A percentile compares a stretch with the other conserved stretches of the same genome.
Conservation (phyloP, 2,329 filamentous ascomycete genomes). For the Fusarium falciforme region DNA sequence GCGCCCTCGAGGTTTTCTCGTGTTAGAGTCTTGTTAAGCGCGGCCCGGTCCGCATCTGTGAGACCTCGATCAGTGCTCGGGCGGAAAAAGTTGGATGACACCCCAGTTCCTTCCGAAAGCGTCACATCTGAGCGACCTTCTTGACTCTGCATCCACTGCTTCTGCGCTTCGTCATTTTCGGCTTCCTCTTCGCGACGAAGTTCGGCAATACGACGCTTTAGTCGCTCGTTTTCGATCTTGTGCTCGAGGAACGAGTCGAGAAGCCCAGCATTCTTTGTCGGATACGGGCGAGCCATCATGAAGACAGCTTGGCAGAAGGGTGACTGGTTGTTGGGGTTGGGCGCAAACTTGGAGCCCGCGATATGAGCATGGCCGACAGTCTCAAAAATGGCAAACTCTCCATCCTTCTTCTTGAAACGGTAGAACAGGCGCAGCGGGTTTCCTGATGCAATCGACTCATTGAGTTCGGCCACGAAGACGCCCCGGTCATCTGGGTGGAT, state of each 20-base stretch:
- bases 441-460: conserved; percentile 87
- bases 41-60: conserved; percentile 73
- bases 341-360: conserved; percentile 73
- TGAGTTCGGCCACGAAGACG: conserved; percentile 87
- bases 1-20: conserved; percentile 83
- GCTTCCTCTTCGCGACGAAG: conserved; percentile 87
- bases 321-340: conserved; percentile 71
- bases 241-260: conserved; percentile 95
- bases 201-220: conserved; percentile 86
- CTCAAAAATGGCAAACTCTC: conserved; percentile 83
- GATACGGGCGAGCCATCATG: conserved; percentile 91
- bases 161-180: conserved; percentile 75
- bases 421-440: conserved; percentile 87
- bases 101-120: conserved; percentile 58
- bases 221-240: conserved; percentile 93
- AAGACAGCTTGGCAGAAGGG: conserved; percentile 90
- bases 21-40: conserved; percentile 77
- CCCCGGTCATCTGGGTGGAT: conserved; percentile 88
- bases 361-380: conserved; percentile 94
- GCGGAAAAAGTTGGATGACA: conserved; percentile 49
- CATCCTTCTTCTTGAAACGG: conserved; percentile 80
- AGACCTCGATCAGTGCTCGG: conserved; percentile 60
- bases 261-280: conserved; percentile 85
- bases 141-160: conserved; percentile 69
- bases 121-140: conserved; percentile 67